Base-by-base conservation (phyloP, 1,284 basidiomycete genomes). In the Leccinum solheimii region DNA sequence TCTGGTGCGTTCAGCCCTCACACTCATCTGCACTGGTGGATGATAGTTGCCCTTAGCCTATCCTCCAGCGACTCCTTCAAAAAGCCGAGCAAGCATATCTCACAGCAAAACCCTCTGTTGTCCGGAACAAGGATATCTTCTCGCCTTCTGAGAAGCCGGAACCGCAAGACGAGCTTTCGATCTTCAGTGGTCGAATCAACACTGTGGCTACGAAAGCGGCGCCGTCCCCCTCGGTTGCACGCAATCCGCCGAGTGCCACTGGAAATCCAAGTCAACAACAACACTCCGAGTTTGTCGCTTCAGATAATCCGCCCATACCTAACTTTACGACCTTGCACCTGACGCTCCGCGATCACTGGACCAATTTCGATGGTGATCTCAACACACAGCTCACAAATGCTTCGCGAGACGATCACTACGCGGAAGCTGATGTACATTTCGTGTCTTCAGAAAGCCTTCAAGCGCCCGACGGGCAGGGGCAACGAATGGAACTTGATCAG, bases 101-200 rank as follows among this genome's bases (percentile, higher is more conserved):
- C 40, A 80, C 83, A 21, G 79, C 80, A 16, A 74, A 80, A 49
- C 77, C 82, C 14, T 72, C 78, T 8, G 73, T 72, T 21, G 76
- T 80, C 32, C 77, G 77, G 8, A 79, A 80, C 63, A 63, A 59
- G 36, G 84, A 88, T 70, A 86, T 88, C 32, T 88, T 90, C 72
- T 76, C 77, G 23, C 75, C 82, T 7, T 78, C 82, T 0, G 66
- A 74, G n/a, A 65, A 70, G 10, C 73, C 74, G 27, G 73, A 74
- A 57, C 62, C 66, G 1, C 80, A 82, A 56, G 88, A 91, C 69
- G 88, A 90, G 68, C 76, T 91, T 26, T 82, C 84, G 5, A 88
- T 91, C 48, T 90, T 91, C 71, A 84, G 86, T 61, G 88, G 87
- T n/a, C 83, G 83, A 64, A 88, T 84, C 10, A 83, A 86, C 64